Percentiles rank a stretch among this genome's conserved stretches.
These are phyloP conservation scores for Colletotrichum sublineola DNA, from an alignment of 2,329 filamentous ascomycete genomes.

Conservation along the genomic window DNA sequence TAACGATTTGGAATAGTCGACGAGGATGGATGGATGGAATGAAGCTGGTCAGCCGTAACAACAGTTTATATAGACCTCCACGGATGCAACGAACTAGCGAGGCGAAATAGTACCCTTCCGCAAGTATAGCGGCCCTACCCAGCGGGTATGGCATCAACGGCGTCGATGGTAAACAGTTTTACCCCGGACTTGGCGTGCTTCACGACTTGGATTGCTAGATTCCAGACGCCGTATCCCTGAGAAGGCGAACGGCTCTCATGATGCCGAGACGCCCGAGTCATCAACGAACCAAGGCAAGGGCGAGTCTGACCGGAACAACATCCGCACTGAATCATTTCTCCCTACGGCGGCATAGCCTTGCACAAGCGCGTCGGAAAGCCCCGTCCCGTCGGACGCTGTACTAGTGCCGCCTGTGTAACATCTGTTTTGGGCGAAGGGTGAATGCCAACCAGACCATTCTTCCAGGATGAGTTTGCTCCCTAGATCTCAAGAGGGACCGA, in stretches of 20 bases:
- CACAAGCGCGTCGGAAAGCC: not conserved
- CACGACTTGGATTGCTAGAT: not conserved
- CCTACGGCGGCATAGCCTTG: not conserved
- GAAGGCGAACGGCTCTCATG: not conserved
- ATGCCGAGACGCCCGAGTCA: not conserved
- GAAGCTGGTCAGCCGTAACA: not conserved
- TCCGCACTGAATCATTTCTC: no score
- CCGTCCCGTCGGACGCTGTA: not conserved
- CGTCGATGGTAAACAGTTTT: not conserved
- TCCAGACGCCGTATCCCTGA: not conserved
- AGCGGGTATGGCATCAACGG: not conserved
- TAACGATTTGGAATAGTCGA: not conserved
- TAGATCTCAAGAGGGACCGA: no score
- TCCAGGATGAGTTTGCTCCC: no score
- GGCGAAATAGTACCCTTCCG: not conserved
- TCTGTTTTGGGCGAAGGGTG: no score
- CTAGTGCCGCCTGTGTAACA: no score
- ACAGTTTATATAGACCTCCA: not conserved
- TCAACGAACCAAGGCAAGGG: not conserved
- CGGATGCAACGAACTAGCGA: not conserved
- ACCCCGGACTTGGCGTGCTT: not conserved
- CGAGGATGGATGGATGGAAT: no score
- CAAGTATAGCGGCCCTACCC: not conserved
- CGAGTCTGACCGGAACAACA: not conserved
- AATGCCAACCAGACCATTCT: no score